phyloP scores from a whole-genome alignment of 2,329 filamentous ascomycete genomes.

The Fusarium subglutinans region DNA sequence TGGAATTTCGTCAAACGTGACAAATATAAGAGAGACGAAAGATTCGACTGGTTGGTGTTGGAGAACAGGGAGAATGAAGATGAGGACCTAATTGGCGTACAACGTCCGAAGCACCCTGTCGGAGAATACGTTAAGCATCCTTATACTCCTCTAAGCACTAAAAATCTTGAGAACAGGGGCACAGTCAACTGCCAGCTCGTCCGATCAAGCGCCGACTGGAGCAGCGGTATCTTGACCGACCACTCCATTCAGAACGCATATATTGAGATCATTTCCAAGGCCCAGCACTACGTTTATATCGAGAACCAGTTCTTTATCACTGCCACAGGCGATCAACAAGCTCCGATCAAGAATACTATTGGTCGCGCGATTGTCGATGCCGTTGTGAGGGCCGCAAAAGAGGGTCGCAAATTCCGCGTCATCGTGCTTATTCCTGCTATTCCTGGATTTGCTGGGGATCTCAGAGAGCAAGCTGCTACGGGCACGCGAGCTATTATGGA shows the following conservation, averaged over 20 bases:
- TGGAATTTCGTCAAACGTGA: conserved; percentile 98
- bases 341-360: conserved; percentile 87
- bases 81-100: conserved; percentile 88
- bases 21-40: conserved; percentile 91
- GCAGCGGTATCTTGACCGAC: conserved; percentile 85
- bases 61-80: conserved; percentile 79
- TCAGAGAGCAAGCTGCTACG: conserved; percentile 81
- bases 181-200: conserved; percentile 85
- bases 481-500: conserved; percentile 97
- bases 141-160: conserved; percentile 72
- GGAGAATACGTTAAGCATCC: conserved; percentile 90
- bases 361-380: conserved; percentile 92
- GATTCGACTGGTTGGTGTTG: conserved; percentile 86
- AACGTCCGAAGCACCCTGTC: conserved; percentile 87
- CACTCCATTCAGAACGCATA: conserved; percentile 91
- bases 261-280: conserved; percentile 82
- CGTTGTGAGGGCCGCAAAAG: conserved; percentile 80
- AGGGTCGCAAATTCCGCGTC: conserved; percentile 86
- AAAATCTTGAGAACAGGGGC: conserved; percentile 71
- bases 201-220: conserved; percentile 94
- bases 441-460: conserved; percentile 92
- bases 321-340: conserved; percentile 87
- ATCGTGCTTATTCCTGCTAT: conserved; percentile 92
- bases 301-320: conserved; percentile 99
- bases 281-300: conserved; percentile 94